Evolutionary conservation across 2,329 filamentous ascomycete genomes (phyloP).

Genomic region (Paracoccidioides brasiliensis): DNA sequence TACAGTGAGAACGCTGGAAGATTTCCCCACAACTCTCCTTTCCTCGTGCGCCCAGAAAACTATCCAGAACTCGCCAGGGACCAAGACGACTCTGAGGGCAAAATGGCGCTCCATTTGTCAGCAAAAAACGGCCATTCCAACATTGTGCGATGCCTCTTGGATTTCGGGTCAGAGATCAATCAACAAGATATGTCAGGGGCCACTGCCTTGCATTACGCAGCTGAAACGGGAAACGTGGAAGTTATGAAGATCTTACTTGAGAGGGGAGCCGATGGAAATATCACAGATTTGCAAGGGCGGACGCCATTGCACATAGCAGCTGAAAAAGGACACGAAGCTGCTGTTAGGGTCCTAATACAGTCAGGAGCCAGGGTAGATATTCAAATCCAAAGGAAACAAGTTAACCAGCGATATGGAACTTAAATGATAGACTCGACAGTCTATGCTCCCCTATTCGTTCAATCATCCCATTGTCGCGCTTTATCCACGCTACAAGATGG

Average conservation of each 20-base stretch:
- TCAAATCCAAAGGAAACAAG: neutral
- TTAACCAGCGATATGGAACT: neutral
- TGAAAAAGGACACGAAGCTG: neutral
- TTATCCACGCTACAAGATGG: neutral
- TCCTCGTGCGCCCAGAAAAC: neutral
- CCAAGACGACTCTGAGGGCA: neutral
- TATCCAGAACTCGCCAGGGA: neutral
- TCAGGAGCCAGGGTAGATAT: neutral
- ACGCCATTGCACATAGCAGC: neutral
- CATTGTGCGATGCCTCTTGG: neutral
- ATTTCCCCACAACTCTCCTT: neutral
- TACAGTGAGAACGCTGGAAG: neutral
- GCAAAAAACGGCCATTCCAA: neutral
- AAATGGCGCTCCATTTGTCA: neutral
- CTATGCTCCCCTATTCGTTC: neutral
- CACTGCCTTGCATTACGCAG: neutral
- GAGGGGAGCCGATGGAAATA: neutral
- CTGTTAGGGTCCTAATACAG: neutral
- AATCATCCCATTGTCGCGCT: neutral
- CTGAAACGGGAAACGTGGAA: neutral
- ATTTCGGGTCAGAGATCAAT: neutral
- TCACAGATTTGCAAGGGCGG: neutral
- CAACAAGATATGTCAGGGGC: neutral
- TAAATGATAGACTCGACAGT: neutral
- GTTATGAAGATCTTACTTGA: neutral